Evolutionary conservation across 2,329 filamentous ascomycete species (phyloP), one percentile per base, ranked within the genome.

Genomic region (Pseudocercospora vitis): DNA sequence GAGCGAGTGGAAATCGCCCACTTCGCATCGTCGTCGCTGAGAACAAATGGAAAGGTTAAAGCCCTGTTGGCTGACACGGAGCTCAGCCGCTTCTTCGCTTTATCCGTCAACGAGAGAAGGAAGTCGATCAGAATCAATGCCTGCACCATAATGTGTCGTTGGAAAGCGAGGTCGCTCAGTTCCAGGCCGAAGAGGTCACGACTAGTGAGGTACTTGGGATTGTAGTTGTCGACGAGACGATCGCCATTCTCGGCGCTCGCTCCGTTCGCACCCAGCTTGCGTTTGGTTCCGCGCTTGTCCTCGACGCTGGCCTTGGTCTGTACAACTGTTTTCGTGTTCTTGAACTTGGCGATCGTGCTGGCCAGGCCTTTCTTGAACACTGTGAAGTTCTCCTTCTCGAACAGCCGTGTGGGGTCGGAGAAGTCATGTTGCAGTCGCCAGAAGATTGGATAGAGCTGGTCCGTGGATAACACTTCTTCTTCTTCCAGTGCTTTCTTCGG

Each of bases 201-300:
- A 70, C 91, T 97, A n/a, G 94, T 99, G 14, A 99, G 81, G 69
- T 99, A 99, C 69, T 97, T 99, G 1, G 95, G 92, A 65, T 99
- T 99, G 74, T 96, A 97, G 19, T 83, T 85, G 66, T 84, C 85
- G 50, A 83, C 81, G 46, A 82, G 78, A 6, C 82, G 81, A 48
- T 83, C 78, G 37, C 81, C 59, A 23, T 57, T 51, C 28, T 44
- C 49, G n/a, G 31, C 46, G 1, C 32, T 21, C 7, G 21, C 21
- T 12, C 50, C 50, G 31, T 60, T 45, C 12, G 53, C 52, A 16
- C 50, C 58, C 4, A 61, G 78, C 70, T 91, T 95, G 52, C 89
- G 83, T 72, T 91, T 95, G 24, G 70, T 73, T 4, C 82, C 83
- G 59, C 81, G 81, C 58, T 83, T 85, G 42, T 77, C 75, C 26